Evolutionary conservation across 345 rosid species (phyloP), one percentile per base, ranked within the genome.

Genomic region (Cardiospermum halicacabum): DNA sequence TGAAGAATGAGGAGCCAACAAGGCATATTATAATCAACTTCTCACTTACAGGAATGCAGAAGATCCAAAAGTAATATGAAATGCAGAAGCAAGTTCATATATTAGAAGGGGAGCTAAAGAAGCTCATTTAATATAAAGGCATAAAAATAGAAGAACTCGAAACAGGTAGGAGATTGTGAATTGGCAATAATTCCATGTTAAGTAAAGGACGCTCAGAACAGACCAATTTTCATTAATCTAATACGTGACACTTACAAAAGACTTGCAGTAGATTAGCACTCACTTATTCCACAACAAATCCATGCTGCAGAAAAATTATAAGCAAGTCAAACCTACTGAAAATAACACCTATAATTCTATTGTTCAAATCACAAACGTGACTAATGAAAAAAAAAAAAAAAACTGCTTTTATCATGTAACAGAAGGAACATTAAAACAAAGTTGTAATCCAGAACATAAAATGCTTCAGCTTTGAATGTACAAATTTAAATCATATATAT

Each of bases 261-360:
- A 39, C 34, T 59, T 21, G 25, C 10, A 25, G 25, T 59, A 39
- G 32, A 26, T 21, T 27, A 53, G 31, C 57, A 9, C 16, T 53
- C 31, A 53, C 13, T 53, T 11, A 53, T 25, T 26, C 34, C 24
- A 39, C 51, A 59, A 11, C 21, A 39, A 10, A 59, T 42, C 31
- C 50, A 26, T 25, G 51, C 32, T 22, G 49, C 49, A 42, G 39
- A 25, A 59, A 59, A 45, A 22, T 59, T 40, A 39, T 37, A 59
- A 59, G 25, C 34, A 6, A 7, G 50, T 25, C 50, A 40, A 59
- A 40, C 34, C 45, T 4, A 58, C 61, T n/a, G 15, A 32, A 40
- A 42, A 47, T 21, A 59, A 16, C 8, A 11, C 18, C 34, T 5
- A n/a, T 25, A 8, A 24, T n/a, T 40, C 0, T 59, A 40, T 24